A percentile compares a stretch with the other conserved stretches of the same genome.
phyloP scores from a whole-genome alignment of 2,329 filamentous ascomycete species.

The Talaromyces sp. region DNA sequence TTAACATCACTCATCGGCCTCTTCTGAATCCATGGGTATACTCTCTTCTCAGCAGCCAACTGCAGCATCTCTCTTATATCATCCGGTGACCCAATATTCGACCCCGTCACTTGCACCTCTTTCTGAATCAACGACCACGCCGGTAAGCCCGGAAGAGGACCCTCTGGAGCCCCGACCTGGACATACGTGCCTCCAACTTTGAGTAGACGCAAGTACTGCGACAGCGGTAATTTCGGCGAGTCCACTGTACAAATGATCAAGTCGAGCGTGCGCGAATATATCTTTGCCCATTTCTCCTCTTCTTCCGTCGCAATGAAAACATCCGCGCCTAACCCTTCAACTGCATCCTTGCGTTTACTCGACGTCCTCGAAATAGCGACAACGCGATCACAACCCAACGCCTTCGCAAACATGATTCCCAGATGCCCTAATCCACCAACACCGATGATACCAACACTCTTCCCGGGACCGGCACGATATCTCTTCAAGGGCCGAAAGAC shows the following conservation, averaged over 20 bases:
- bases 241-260: constrained; percentile 59
- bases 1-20: constrained; percentile 45
- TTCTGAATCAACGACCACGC: constrained; percentile 60
- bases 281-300: constrained; percentile 52
- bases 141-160: constrained; percentile 51
- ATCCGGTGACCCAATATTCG: constrained; percentile 41
- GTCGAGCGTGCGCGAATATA: constrained; percentile 50
- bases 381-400: constrained; percentile 64
- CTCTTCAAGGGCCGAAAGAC: constrained; percentile 55
- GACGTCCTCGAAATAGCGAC: constrained; percentile 54
- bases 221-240: constrained; percentile 60
- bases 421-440: constrained; percentile 70
- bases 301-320: constrained; percentile 57
- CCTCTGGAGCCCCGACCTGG: constrained; percentile 66
- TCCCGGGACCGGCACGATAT: constrained; percentile 61
- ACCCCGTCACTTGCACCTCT: constrained; percentile 52
- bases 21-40: constrained; percentile 44
- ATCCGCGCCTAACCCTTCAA: constrained; percentile 51
- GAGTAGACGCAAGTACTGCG: constrained; percentile 60
- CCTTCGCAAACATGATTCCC: constrained; percentile 67
- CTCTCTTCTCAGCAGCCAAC: constrained; percentile 41
- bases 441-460: constrained; percentile 66
- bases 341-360: constrained; percentile 52
- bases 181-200: constrained; percentile 60
- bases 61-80: constrained; percentile 46